Conservation (phyloP, 2,329 filamentous ascomycete species). For the Zasmidium angulare region DNA sequence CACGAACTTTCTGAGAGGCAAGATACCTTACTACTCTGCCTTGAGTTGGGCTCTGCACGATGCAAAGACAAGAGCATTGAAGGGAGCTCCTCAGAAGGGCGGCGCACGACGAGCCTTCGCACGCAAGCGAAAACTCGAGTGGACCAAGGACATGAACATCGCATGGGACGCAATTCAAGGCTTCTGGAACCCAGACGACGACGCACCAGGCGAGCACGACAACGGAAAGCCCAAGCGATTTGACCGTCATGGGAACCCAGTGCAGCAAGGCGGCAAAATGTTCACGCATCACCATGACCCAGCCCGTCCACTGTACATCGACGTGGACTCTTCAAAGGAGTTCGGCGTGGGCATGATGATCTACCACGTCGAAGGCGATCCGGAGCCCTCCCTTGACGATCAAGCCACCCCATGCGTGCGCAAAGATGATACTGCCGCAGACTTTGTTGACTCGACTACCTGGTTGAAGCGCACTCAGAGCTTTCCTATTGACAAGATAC, state of each 20-base stretch:
- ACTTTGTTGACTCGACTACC: background rate
- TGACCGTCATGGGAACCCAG: background rate
- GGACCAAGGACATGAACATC: background rate
- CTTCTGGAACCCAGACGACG: background rate
- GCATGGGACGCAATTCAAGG: background rate
- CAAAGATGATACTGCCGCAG: background rate
- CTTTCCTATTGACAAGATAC: background rate
- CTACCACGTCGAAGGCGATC: conserved; percentile 1
- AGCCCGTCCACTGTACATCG: background rate
- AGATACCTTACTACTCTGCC: conserved; percentile 1
- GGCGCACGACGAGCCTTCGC: background rate
- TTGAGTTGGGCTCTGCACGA: background rate
- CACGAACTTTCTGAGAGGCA: background rate
- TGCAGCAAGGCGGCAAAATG: background rate
- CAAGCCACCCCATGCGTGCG: background rate
- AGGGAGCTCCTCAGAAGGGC: background rate
- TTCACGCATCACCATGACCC: background rate
- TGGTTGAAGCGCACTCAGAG: background rate
- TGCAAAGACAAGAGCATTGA: background rate
- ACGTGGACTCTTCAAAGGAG: background rate
- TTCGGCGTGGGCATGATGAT: background rate
- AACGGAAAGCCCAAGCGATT: background rate
- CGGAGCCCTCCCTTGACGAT: background rate
- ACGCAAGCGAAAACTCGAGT: background rate
- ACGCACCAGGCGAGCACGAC: too few relatives aligned